Conservation (phyloP, 768 basidiomycete genomes). For the Rhizopogon vulgaris region DNA sequence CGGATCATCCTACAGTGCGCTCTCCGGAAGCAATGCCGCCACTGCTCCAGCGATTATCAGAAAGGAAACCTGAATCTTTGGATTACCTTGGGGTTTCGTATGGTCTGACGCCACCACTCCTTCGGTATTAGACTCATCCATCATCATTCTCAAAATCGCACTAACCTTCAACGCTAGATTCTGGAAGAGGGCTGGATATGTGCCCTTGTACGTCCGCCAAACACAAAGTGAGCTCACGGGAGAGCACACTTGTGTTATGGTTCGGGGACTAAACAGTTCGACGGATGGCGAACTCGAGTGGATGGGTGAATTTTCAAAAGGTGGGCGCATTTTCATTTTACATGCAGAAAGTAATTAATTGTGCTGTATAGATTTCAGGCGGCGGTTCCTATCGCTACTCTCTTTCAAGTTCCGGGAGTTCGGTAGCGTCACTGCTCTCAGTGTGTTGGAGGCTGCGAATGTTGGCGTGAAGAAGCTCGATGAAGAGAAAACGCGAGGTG, state of each 20-base stretch:
- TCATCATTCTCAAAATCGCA: neutral
- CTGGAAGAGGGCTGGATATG: constrained; percentile 92
- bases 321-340: constrained; percentile 27
- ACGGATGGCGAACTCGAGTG: constrained; percentile 63
- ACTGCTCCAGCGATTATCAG: constrained; percentile 82
- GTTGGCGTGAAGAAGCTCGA: constrained; percentile 46
- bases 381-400: constrained; percentile 81
- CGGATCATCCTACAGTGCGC: constrained; percentile 72
- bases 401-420: constrained; percentile 97
- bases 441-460: constrained; percentile 82
- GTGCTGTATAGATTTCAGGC: constrained; percentile 71
- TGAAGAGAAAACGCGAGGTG: constrained; percentile 21
- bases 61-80: constrained; percentile 81
- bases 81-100: constrained; percentile 98
- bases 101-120: constrained; percentile 80
- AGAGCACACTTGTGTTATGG: constrained; percentile 95
- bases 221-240: constrained; percentile 93
- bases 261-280: constrained; percentile 73
- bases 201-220: constrained; percentile 90
- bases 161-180: constrained; percentile 43
- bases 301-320: constrained; percentile 85
- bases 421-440: constrained; percentile 79
- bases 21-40: constrained; percentile 82
- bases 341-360: neutral
- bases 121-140: constrained; percentile 43